Evolutionary conservation across 2,329 filamentous ascomycete genomes (phyloP).

Genomic region (Lachnellula arida): DNA sequence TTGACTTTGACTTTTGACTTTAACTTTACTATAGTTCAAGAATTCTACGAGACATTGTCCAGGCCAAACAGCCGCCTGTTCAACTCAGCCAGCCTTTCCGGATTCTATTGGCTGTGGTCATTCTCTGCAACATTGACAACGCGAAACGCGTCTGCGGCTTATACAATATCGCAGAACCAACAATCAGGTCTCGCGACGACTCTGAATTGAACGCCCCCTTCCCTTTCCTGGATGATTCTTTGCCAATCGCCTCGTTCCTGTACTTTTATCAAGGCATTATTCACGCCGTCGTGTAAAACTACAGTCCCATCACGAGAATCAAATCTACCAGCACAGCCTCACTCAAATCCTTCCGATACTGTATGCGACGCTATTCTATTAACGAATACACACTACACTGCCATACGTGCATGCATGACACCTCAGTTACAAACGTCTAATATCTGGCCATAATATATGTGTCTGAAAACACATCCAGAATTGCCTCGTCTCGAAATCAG

Average conservation of each 20-base stretch:
- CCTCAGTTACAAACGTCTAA: not conserved
- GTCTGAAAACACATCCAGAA: not conserved
- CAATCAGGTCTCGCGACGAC: no score
- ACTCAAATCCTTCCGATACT: constrained; percentile 6
- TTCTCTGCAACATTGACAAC: no score
- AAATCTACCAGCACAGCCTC: constrained; percentile 11
- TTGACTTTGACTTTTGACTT: no score
- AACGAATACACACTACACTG: not conserved
- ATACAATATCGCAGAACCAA: no score
- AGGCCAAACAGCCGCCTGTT: no score
- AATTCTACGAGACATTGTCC: no score
- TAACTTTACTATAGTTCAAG: no score
- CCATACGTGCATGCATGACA: not conserved
- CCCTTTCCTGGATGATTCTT: no score
- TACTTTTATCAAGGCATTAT: not conserved
- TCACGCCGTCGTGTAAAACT: not conserved
- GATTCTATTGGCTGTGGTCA: no score
- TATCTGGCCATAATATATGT: not conserved
- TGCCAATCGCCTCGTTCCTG: not conserved
- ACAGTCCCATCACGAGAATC: not conserved
- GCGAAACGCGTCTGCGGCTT: no score
- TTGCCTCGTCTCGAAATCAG: not conserved
- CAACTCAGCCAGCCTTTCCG: no score
- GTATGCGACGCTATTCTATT: constrained; percentile 4
- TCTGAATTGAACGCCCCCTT: no score